Conservation (phyloP, 2,329 filamentous ascomycete genomes). For the Aspergillus viridinutans region DNA sequence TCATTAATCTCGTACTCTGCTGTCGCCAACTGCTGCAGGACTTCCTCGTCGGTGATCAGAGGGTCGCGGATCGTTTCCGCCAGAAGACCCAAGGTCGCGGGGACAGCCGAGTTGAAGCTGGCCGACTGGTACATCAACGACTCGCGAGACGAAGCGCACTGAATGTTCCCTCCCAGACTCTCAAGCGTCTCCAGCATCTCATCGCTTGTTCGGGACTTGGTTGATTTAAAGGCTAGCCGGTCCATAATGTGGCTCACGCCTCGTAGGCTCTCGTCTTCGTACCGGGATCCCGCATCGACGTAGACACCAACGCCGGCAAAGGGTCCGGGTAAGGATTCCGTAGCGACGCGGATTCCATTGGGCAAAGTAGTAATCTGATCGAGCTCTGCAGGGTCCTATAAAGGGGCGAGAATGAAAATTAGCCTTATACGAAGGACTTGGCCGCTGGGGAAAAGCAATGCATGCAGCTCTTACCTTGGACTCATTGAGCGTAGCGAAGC, state of each 20-base stretch:
- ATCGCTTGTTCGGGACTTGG: constrained; percentile 66
- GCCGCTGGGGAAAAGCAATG: not conserved
- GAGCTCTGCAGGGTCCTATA: constrained; percentile 75
- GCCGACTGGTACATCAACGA: constrained; percentile 98
- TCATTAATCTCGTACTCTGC: constrained; percentile 94
- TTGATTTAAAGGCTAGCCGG: constrained; percentile 88
- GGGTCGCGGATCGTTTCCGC: constrained; percentile 93
- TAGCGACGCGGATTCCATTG: constrained; percentile 92
- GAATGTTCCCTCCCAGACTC: constrained; percentile 87
- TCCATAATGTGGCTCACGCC: constrained; percentile 97
- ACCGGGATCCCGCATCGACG: constrained; percentile 89
- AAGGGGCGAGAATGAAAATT: constrained; percentile 4
- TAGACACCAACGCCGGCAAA: constrained; percentile 96
- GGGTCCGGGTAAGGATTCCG: constrained; percentile 87
- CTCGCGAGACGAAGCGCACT: constrained; percentile 92
- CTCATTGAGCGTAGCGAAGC: constrained; percentile 34
- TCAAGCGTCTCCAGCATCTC: constrained; percentile 86
- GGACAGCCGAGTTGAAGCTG: constrained; percentile 91
- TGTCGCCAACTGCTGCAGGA: constrained; percentile 80
- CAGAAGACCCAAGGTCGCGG: constrained; percentile 73
- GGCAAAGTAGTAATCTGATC: constrained; percentile 82
- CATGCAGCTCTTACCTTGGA: constrained; percentile 29
- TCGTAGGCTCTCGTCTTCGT: constrained; percentile 78
- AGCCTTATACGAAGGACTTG: not conserved
- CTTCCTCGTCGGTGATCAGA: constrained; percentile 77